Base-by-base conservation (phyloP, 371 early-diverging fungal genomes). In the Dinochytrium kinnereticum region DNA sequence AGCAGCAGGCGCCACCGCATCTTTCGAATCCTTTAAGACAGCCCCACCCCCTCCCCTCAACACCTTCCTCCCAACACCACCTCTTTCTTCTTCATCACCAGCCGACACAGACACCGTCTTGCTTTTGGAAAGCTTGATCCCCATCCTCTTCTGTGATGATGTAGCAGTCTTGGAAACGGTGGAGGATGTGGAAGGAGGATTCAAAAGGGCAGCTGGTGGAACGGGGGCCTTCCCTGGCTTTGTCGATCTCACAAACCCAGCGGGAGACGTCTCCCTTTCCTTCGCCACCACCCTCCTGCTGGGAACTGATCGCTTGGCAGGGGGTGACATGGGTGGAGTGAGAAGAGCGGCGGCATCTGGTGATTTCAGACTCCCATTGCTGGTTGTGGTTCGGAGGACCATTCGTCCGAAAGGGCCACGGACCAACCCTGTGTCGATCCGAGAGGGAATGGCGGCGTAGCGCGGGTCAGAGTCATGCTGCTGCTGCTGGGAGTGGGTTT, bases 41-140 rank as follows among this genome's bases (percentile, higher is more conserved):
- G 44, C 44, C 44, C 13, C 44, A 44, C 19, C 44, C 44, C 57
- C 26, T 15, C 57, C 57, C 57, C 57, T 55, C 57, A 55, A 24
- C 7, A 55, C 57, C 57, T 55, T 55, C 57, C n/a, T n/a, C n/a
- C n/a, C n/a, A n/a, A n/a, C n/a, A n/a, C n/a, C n/a, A n/a, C n/a
- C n/a, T n/a, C n/a, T n/a, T n/a, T n/a, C n/a, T n/a, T n/a, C n/a
- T n/a, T n/a, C n/a, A n/a, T n/a, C n/a, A 19, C 10, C 57, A 7
- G 24, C 7, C 7, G 19, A 44, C 44, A 44, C 44, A 7, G 13
- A 44, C 19, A 44, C 19, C 44, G 44, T 44, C 44, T 19, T 7
- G 7, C 44, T 44, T 44, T n/a, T n/a, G n/a, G n/a, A n/a, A n/a
- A 44, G n/a, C n/a, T n/a, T n/a, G 44, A 44, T 13, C 44, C 44